Evolutionary conservation across 805 yeast genomes (phyloP).

Genomic region (Candida sonorensis): DNA sequence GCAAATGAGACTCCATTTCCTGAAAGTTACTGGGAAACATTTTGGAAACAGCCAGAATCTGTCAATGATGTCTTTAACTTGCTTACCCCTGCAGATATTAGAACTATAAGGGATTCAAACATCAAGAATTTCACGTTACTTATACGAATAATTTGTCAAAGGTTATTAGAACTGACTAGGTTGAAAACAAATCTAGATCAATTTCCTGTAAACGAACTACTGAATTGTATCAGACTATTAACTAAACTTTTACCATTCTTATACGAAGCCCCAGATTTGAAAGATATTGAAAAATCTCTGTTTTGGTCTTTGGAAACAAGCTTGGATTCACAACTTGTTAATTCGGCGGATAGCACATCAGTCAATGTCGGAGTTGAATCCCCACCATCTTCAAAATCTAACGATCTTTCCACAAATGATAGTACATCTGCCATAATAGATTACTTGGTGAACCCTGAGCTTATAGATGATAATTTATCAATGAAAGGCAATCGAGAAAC

Average conservation of each 20-base stretch:
- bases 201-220: constrained; percentile 30
- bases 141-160: constrained; percentile 33
- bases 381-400: not conserved
- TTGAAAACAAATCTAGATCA: constrained; percentile 14
- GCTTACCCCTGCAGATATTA: constrained; percentile 51
- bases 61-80: constrained; percentile 53
- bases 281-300: constrained; percentile 27
- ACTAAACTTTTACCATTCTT: constrained; percentile 61
- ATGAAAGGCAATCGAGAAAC: constrained; percentile 3
- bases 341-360: constrained; percentile 9
- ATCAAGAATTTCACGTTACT: constrained; percentile 50
- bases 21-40: constrained; percentile 35
- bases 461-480: constrained; percentile 10
- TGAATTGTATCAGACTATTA: constrained; percentile 59
- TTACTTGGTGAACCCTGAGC: constrained; percentile 6
- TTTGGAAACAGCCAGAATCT: constrained; percentile 43
- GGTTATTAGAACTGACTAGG: constrained; percentile 23
- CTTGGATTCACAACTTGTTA: constrained; percentile 7
- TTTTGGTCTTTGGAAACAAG: constrained; percentile 37
- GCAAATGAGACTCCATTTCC: constrained; percentile 27
- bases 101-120: constrained; percentile 52
- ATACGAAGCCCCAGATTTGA: constrained; percentile 44
- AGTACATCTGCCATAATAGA: constrained; percentile 13
- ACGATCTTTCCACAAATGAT: constrained; percentile 14
- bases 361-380: constrained; percentile 18